Percentiles rank a stretch among this genome's conserved stretches.
These are phyloP conservation scores for Mucuna pruriens DNA, from an alignment of 306 rosid genomes.

Conservation along the genomic window DNA sequence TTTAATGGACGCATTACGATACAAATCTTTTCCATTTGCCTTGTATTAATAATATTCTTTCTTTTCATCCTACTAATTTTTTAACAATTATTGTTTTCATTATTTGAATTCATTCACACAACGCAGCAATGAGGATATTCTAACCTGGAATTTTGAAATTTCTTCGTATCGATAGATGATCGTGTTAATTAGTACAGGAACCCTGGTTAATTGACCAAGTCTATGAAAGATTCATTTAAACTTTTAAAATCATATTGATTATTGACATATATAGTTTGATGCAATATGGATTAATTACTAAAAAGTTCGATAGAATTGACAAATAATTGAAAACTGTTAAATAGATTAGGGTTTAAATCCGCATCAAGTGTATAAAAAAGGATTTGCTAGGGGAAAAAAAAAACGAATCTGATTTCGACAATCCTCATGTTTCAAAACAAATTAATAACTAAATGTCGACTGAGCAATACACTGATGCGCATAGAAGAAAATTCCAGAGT, in stretches of 20 bases:
- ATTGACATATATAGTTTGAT: neutral
- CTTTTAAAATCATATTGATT: neutral
- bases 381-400: too few relatives aligned
- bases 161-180: neutral
- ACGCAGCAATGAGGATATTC: neutral
- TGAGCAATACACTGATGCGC: neutral
- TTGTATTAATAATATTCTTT: neutral
- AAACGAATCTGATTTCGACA: too few relatives aligned
- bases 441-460: too few relatives aligned
- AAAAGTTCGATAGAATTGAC: neutral
- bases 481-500: neutral
- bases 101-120: neutral
- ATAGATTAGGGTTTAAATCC: too few relatives aligned
- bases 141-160: neutral
- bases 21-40: neutral
- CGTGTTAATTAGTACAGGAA: neutral
- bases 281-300: neutral
- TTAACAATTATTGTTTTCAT: neutral
- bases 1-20: neutral
- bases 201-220: neutral
- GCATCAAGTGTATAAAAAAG: too few relatives aligned
- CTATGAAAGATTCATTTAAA: neutral
- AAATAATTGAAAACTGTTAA: too few relatives aligned
- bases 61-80: neutral
- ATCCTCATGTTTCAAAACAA: too few relatives aligned